Base-by-base conservation (phyloP, 345 rosid species). In the Gossypium australe region DNA sequence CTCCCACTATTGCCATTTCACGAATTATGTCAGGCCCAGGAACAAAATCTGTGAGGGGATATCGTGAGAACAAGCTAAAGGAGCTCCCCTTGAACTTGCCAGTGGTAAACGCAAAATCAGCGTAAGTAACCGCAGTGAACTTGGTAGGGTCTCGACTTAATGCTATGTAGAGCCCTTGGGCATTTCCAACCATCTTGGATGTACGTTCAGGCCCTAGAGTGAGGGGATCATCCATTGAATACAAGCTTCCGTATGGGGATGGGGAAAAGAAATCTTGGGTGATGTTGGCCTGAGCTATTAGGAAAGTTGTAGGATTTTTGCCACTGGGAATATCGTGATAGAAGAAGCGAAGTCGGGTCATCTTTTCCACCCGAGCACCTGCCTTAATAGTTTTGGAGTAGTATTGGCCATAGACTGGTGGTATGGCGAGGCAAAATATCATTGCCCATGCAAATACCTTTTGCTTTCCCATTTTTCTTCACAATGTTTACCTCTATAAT, bases 51-150 rank as follows among this genome's bases (percentile, higher is more conserved):
- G 73, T 64, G 24, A 79, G 78, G 48, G 85, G 83, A 76, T 83
- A 82, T 77, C 84, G 84, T 57, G 90, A 87, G 22, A 84, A 82
- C 9, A 85, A 64, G 10, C 87, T 77, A 0, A 87, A 71, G 14
- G 91, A 87, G 71, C 87, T 87, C 11, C 90, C 88, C 0, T 82
- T 84, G 18, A 78, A 85, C 63, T 72, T 72, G 0, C 86, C 87
- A 1, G 44, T 56, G 1, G 83, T 85, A 27, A 87, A 84, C 1
- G 82, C 84, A 55, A 87, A 82, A 77, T 85, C 91, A 0, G 56
- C 64, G 27, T 82, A 85, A 72, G 77, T 29, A 11, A 84, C 81
- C 9, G 84, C 69, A 6, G 82, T 75, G 18, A 78, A 66, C 16
- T 75, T 11, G 4, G 27, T 3, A 9, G 60, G 14, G 25, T 56